phyloP scores from a whole-genome alignment of 345 rosid genomes.

The Garcia nutans region DNA sequence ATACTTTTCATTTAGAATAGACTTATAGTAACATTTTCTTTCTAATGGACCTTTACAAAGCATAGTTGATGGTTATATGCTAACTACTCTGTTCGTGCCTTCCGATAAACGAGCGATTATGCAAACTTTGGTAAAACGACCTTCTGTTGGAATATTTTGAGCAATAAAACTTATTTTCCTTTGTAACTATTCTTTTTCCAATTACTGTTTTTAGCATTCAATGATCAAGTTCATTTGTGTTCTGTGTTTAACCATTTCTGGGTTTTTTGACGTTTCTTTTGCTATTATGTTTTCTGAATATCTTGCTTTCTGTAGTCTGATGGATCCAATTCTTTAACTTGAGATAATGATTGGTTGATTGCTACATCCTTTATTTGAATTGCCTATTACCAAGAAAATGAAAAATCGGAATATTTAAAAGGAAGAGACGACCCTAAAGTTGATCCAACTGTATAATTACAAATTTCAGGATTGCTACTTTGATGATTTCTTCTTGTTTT shows the following conservation, averaged over 20 bases:
- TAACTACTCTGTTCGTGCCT: not conserved
- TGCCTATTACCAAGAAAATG: not conserved
- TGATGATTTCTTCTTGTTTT: not conserved
- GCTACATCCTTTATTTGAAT: not conserved
- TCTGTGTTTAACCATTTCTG: not conserved
- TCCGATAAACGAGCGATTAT: not conserved
- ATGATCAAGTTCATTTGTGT: not conserved
- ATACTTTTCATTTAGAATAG: not conserved
- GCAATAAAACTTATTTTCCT: not conserved
- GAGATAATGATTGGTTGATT: not conserved
- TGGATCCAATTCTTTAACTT: not conserved
- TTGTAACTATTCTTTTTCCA: not conserved
- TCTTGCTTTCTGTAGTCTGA: not conserved
- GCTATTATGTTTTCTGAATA: not conserved
- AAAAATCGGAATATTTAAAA: not conserved
- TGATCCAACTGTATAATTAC: not conserved
- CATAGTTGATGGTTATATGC: conserved; percentile 1
- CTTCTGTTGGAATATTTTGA: not conserved
- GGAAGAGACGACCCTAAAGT: not conserved
- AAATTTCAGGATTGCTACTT: not conserved
- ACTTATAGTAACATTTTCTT: not conserved
- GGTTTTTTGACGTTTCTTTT: not conserved
- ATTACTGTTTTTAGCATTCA: not conserved
- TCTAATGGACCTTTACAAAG: conserved; percentile 5
- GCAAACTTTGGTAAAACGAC: not conserved